Evolutionary conservation across 345 rosid genomes (phyloP), one percentile per base, ranked within the genome.

Genomic region (Moricandia arvensis): DNA sequence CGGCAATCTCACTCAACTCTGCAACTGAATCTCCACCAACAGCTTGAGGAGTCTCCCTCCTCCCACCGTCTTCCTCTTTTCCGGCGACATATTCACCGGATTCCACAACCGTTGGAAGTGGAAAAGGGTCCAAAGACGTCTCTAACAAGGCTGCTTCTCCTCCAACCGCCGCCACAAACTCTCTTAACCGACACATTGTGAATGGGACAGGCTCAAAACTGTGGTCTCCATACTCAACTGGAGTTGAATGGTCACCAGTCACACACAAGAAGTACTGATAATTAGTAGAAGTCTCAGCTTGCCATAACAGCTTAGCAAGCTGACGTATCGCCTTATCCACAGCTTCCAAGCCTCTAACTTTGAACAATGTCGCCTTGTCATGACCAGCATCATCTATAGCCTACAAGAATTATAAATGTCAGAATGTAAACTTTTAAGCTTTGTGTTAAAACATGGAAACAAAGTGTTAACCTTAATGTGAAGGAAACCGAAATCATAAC

Each of bases 311-410:
- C 83, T 88, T 95, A 69, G 91, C 97, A 27, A 95, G 83, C 77
- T 95, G 97, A 30, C 87, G 84, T 63, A 92, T 85, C 8, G 93
- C 96, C 75, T 53, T 85, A 82, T 95, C 99, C 27, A 89, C 97
- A 70, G 90, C 93, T 83, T 90, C 97, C 81, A 94, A 71, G 55
- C 85, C 93, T 85, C 80, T 85, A 31, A 88, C 88, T 85, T 94
- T 94, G 79, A 95, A 89, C 80, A 89, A 6, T 41, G 86, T 87
- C 3, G 91, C 97, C 85, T 92, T 95, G 74, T 90, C 99, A 76
- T 95, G 99, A 70, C 97, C 99, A 0, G 97, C 97, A 82, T 95
- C 97, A 80, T 95, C 97, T 84, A 92, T 86, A 47, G 97, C 97
- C 97, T 90, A 86, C 82, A 81, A 67, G 33, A 51, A 38, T 41